phyloP scores from a whole-genome alignment of 1,139 yeast species.

The Pichia sp. region DNA sequence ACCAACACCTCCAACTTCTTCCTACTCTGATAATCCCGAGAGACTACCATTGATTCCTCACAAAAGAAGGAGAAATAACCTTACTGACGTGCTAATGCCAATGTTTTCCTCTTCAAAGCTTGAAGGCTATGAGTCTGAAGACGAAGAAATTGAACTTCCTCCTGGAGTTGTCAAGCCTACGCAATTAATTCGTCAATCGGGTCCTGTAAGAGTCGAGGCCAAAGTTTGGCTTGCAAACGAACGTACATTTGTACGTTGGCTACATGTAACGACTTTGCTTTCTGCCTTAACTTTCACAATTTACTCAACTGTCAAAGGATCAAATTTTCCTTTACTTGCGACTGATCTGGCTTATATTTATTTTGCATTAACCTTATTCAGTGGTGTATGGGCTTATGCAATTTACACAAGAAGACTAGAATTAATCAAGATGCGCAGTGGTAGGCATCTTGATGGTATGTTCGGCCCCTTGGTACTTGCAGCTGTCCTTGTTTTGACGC shows the following conservation, averaged over 20 bases:
- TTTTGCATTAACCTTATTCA: conserved; percentile 74
- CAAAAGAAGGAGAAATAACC: conserved; percentile 21
- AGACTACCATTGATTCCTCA: conserved; percentile 17
- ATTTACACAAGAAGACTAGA: conserved; percentile 68
- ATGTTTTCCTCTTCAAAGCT: conserved; percentile 31
- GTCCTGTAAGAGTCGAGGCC: conserved; percentile 91
- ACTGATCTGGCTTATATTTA: conserved; percentile 68
- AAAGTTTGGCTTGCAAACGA: conserved; percentile 98
- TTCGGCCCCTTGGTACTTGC: conserved; percentile 84
- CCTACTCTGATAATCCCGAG: conserved; percentile 6
- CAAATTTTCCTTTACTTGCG: conserved; percentile 57
- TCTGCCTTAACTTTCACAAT: conserved; percentile 85
- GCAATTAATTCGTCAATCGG: conserved; percentile 75
- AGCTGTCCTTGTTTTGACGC: conserved; percentile 59
- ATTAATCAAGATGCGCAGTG: conserved; percentile 75
- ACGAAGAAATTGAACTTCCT: conserved; percentile 80
- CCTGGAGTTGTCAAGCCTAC: conserved; percentile 85
- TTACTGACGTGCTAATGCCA: conserved; percentile 28
- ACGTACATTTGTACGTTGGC: conserved; percentile 94
- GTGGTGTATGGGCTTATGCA: conserved; percentile 86
- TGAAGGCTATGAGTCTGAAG: conserved; percentile 69
- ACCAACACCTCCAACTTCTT: conserved; percentile 8
- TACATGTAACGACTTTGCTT: conserved; percentile 82
- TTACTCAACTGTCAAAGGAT: conserved; percentile 66
- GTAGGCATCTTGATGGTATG: conserved; percentile 82